phyloP scores from a whole-genome alignment of 257 asterid species.

The Handroanthus guayacan region DNA sequence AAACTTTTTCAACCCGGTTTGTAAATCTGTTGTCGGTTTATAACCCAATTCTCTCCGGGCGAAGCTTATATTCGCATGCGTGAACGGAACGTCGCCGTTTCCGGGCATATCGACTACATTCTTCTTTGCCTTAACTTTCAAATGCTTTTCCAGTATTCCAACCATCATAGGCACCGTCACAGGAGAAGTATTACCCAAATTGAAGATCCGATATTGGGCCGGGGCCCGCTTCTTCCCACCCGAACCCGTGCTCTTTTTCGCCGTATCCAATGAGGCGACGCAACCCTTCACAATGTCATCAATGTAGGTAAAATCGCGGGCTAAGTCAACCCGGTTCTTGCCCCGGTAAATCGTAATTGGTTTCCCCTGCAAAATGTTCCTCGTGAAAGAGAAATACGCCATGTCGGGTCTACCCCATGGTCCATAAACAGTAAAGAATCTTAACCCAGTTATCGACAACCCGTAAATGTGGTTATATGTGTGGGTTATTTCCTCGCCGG shows the following conservation, averaged over 20 bases:
- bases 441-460: slow-evolving; percentile 70
- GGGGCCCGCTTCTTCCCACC: slow-evolving; percentile 82
- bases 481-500: slow-evolving; percentile 78
- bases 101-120: slow-evolving; percentile 72
- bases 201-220: slow-evolving; percentile 75
- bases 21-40: slow-evolving; percentile 80
- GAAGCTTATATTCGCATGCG: slow-evolving; percentile 77
- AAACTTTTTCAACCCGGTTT: slow-evolving; percentile 83
- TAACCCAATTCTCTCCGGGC: slow-evolving; percentile 77
- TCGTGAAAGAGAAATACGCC: slow-evolving; percentile 81
- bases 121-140: slow-evolving; percentile 77
- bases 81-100: slow-evolving; percentile 89
- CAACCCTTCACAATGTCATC: slow-evolving; percentile 87
- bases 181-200: slow-evolving; percentile 80
- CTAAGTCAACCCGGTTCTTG: slow-evolving; percentile 70
- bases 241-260: slow-evolving; percentile 81
- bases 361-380: slow-evolving; percentile 65
- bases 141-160: slow-evolving; percentile 63
- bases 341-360: slow-evolving; percentile 77
- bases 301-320: slow-evolving; percentile 83
- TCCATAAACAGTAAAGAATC: slow-evolving; percentile 86
- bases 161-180: slow-evolving; percentile 91
- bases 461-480: slow-evolving; percentile 82
- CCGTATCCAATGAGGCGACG: slow-evolving; percentile 68
- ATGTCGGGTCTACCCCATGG: slow-evolving; percentile 93